Conservation (phyloP, 148 eudicot genomes). For the Diospyros lotus region DNA sequence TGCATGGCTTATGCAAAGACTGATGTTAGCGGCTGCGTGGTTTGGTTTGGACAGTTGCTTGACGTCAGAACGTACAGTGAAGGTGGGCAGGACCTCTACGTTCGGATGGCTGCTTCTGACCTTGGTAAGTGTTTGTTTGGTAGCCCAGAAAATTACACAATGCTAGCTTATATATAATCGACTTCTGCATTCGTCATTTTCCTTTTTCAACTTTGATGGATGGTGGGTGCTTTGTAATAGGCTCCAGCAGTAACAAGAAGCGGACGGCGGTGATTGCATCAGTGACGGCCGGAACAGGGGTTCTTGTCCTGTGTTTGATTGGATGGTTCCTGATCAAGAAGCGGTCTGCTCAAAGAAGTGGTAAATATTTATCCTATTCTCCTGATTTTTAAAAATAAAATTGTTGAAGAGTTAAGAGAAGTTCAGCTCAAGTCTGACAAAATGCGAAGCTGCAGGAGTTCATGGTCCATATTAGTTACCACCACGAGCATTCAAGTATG, state of each 20-base stretch:
- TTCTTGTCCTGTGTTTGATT: constrained; percentile 5
- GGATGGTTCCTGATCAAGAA: constrained; percentile 1
- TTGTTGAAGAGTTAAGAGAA: background rate
- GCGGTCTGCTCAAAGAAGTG: background rate
- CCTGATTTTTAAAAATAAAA: too few species aligned
- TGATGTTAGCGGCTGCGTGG: constrained; percentile 18
- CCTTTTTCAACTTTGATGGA: background rate
- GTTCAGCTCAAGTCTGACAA: background rate
- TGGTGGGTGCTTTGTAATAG: background rate
- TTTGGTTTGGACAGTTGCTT: constrained; percentile 21
- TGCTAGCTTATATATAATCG: background rate
- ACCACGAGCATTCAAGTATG: background rate
- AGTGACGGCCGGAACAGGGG: background rate
- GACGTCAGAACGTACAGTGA: constrained; percentile 16
- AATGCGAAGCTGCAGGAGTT: background rate
- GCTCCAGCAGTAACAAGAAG: background rate
- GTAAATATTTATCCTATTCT: background rate
- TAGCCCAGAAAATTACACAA: background rate
- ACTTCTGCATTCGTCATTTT: background rate
- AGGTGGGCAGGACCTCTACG: constrained; percentile 22
- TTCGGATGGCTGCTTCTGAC: constrained; percentile 23
- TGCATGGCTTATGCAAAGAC: constrained; percentile 27
- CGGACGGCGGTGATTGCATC: constrained; percentile 16
- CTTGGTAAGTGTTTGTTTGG: constrained; percentile 14
- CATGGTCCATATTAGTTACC: background rate